phyloP scores from a whole-genome alignment of 805 yeast genomes.

The Sungouiozyma intestinalis region DNA sequence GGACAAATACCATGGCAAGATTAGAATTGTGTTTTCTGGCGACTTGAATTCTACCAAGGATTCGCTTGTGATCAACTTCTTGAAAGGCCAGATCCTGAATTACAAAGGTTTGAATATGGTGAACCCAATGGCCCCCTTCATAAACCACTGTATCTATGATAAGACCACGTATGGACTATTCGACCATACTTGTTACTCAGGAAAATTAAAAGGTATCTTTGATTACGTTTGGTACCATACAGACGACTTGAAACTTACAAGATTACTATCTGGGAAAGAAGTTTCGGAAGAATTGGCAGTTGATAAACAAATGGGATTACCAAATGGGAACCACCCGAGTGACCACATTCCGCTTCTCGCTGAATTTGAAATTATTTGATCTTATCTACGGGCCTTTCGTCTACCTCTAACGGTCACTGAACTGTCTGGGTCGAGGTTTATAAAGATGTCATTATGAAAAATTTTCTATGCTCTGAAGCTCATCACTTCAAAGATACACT shows the following conservation, averaged over 20 bases:
- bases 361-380: constrained; percentile 24
- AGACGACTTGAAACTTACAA: constrained; percentile 30
- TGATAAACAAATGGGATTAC: constrained; percentile 34
- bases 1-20: constrained; percentile 13
- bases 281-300: constrained; percentile 19
- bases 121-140: constrained; percentile 25
- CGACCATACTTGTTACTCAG: constrained; percentile 39
- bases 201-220: constrained; percentile 40
- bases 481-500: too few species aligned
- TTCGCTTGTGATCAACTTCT: constrained; percentile 39
- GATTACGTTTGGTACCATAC: constrained; percentile 49
- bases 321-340: constrained; percentile 50
- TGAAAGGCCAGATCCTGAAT: constrained; percentile 27
- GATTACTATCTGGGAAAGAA: constrained; percentile 40
- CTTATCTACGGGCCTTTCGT: neutral
- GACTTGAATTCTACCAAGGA: constrained; percentile 45
- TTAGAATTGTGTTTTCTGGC: constrained; percentile 40
- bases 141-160: constrained; percentile 26
- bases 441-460: too few species aligned
- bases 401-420: too few species aligned
- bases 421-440: too few species aligned
- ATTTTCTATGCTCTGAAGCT: too few species aligned
- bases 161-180: constrained; percentile 23
- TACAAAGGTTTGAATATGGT: constrained; percentile 21
- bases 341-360: constrained; percentile 38